Conservation (phyloP, 1,284 basidiomycete genomes). For the Papiliotrema nemorosa region DNA sequence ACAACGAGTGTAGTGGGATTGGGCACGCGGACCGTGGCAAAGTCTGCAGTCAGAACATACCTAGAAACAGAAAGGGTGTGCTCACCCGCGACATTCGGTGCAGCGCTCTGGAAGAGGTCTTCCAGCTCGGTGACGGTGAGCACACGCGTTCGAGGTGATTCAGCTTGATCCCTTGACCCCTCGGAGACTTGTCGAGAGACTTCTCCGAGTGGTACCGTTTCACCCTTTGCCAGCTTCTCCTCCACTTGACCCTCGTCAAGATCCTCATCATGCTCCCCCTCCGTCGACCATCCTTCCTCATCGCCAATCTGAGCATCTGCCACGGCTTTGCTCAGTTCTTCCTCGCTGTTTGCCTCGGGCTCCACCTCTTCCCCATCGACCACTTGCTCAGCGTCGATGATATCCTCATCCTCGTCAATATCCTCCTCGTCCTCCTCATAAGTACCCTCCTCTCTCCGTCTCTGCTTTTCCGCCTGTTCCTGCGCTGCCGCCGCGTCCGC, state of each 20-base stretch:
- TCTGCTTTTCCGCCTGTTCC: constrained; percentile 57
- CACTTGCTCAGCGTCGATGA: constrained; percentile 10
- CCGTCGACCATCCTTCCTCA: constrained; percentile 56
- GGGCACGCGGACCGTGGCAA: constrained; percentile 60
- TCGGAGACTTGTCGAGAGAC: constrained; percentile 41
- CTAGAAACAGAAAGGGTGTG: constrained; percentile 1
- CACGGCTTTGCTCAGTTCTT: constrained; percentile 26
- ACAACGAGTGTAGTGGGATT: constrained; percentile 66
- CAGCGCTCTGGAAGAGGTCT: constrained; percentile 70
- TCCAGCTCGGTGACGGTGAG: constrained; percentile 87
- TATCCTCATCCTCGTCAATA: constrained; percentile 28
- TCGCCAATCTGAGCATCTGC: constrained; percentile 50
- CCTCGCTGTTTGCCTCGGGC: constrained; percentile 19
- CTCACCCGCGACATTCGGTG: constrained; percentile 72
- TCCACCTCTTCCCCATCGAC: constrained; percentile 14
- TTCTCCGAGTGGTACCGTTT: constrained; percentile 40
- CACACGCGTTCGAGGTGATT: constrained; percentile 67
- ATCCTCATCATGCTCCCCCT: constrained; percentile 47
- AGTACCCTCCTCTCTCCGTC: constrained; percentile 42
- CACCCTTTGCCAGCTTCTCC: constrained; percentile 42
- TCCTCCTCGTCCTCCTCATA: constrained; percentile 32
- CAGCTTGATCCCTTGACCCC: constrained; percentile 5
- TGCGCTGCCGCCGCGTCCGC: constrained; percentile 82
- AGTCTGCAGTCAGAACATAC: constrained; percentile 53
- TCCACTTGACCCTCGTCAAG: constrained; percentile 47